Percentiles rank a stretch among this genome's conserved stretches.
Conservation (phyloP, 768 basidiomycete genomes). For the Wakefieldia striispora region DNA sequence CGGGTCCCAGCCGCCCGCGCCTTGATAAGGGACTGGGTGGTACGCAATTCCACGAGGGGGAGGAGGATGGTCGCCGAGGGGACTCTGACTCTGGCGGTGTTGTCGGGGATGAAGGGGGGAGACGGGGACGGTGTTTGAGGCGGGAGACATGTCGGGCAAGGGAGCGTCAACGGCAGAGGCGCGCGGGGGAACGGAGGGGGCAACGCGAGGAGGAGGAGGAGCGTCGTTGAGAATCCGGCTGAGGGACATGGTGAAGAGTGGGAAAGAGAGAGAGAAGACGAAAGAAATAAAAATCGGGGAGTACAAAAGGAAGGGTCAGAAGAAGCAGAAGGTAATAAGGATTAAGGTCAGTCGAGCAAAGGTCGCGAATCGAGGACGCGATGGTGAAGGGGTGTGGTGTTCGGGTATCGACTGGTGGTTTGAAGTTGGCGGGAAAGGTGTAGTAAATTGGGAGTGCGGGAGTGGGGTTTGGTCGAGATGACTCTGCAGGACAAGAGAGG, state of each 20-base stretch:
- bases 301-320: background rate
- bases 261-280: background rate
- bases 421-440: background rate
- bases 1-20: slow-evolving; percentile 39
- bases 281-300: background rate
- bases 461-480: slow-evolving; percentile 7
- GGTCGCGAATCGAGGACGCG: background rate
- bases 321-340: background rate
- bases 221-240: slow-evolving; percentile 80
- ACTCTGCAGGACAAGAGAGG: slow-evolving; percentile 16
- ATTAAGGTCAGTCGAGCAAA: background rate
- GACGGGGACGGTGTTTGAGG: slow-evolving; percentile 12
- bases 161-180: slow-evolving; percentile 23
- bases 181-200: slow-evolving; percentile 22
- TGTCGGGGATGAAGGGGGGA: slow-evolving; percentile 20
- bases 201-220: slow-evolving; percentile 40
- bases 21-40: slow-evolving; percentile 40
- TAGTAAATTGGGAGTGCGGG: background rate
- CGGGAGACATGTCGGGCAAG: slow-evolving; percentile 23
- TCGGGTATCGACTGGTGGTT: background rate
- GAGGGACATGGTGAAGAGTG: slow-evolving; percentile 58
- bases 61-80: slow-evolving; percentile 32
- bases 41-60: slow-evolving; percentile 33
- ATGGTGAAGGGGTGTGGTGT: background rate
- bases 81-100: slow-evolving; percentile 30